Percentiles rank a stretch among this genome's conserved stretches.
phyloP scores from a whole-genome alignment of 208 protist genomes.

The Acanthamoeba comandoni region DNA sequence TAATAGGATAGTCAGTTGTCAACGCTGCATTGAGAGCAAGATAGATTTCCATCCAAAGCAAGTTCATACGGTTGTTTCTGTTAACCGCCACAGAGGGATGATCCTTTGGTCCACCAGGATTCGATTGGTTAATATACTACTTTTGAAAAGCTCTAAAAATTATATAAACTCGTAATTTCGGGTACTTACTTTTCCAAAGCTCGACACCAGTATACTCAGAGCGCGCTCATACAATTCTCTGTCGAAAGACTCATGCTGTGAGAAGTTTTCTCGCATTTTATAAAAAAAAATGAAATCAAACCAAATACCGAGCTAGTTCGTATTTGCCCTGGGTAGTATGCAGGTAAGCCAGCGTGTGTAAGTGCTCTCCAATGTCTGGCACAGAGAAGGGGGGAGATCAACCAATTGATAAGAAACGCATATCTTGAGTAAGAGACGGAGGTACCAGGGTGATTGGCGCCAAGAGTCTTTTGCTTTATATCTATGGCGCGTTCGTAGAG shows the following conservation, averaged over 20 bases:
- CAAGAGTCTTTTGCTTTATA: conserved; percentile 60
- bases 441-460: conserved; percentile 56
- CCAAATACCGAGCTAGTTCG: not conserved
- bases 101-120: not conserved
- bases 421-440: not conserved
- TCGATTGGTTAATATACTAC: too few species aligned
- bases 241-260: too few species aligned
- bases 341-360: conserved; percentile 68
- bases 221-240: conserved; percentile 30
- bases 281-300: not conserved
- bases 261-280: too few species aligned
- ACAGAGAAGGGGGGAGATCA: not conserved
- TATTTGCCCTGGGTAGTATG: conserved; percentile 74
- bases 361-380: conserved; percentile 55
- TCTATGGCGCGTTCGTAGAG: conserved; percentile 68
- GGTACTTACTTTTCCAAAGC: conserved; percentile 10
- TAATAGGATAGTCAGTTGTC: not conserved
- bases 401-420: not conserved
- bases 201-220: conserved; percentile 39
- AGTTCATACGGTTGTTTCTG: conserved; percentile 20
- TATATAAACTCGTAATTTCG: too few species aligned
- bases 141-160: too few species aligned
- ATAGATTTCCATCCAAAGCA: too few species aligned
- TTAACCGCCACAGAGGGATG: conserved; percentile 64
- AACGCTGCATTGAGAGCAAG: too few species aligned